Evolutionary conservation across 306 rosid genomes (phyloP).

Genomic region (Ormosia emarginata): DNA sequence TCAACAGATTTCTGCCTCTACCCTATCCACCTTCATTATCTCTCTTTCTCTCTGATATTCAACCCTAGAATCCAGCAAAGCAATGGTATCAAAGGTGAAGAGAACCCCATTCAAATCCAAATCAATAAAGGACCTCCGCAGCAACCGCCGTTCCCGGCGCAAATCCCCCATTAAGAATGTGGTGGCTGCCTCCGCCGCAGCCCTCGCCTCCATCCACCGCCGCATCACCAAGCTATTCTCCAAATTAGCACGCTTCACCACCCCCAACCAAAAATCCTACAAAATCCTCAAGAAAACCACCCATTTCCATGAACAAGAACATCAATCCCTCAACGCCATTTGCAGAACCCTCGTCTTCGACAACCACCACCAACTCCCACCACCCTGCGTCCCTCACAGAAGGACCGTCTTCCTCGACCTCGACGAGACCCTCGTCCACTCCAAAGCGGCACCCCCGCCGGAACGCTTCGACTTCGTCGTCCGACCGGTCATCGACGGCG

Average conservation of each 20-base stretch:
- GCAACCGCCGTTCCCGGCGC: constrained; percentile 49
- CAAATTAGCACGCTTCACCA: constrained; percentile 47
- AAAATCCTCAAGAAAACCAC: constrained; percentile 49
- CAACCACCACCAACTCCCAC: constrained; percentile 18
- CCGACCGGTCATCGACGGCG: constrained; percentile 67
- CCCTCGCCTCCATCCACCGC: constrained; percentile 64
- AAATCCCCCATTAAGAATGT: constrained; percentile 54
- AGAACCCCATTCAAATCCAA: constrained; percentile 50
- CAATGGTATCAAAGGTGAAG: constrained; percentile 78
- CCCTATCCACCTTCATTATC: background rate
- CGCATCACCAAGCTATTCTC: constrained; percentile 72
- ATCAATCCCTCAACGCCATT: background rate
- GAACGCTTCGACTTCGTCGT: constrained; percentile 67
- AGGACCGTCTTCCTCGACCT: constrained; percentile 75
- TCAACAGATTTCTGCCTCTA: background rate
- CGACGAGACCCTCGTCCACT: constrained; percentile 81
- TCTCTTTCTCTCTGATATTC: background rate
- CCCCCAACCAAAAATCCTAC: constrained; percentile 51
- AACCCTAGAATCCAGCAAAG: background rate
- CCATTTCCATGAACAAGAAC: background rate
- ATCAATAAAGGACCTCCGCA: constrained; percentile 48
- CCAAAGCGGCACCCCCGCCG: constrained; percentile 52
- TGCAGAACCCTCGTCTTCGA: constrained; percentile 48
- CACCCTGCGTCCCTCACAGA: constrained; percentile 8
- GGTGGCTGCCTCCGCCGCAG: constrained; percentile 48